These are phyloP conservation scores for Podaxis mareebaensis DNA, from an alignment of 768 basidiomycete species.

Conservation along the genomic window DNA sequence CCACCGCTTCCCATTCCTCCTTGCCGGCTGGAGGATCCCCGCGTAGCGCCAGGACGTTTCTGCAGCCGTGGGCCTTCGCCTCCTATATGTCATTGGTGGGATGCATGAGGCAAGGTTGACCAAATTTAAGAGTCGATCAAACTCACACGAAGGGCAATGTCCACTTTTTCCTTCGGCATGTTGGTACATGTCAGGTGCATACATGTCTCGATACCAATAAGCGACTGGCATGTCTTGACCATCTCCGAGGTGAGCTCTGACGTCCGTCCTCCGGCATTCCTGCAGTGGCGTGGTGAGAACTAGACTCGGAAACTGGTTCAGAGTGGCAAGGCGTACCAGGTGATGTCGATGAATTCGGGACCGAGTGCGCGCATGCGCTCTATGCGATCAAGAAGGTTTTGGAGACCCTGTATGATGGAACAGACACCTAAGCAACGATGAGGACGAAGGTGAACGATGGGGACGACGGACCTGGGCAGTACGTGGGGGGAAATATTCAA, in stretches of 20 bases:
- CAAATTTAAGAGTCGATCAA: slow-evolving; percentile 17
- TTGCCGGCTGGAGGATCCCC: slow-evolving; percentile 91
- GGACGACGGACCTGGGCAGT: slow-evolving; percentile 76
- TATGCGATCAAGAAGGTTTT: slow-evolving; percentile 97
- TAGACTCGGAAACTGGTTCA: background rate
- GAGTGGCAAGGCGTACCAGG: slow-evolving; percentile 58
- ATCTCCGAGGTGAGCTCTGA: slow-evolving; percentile 93
- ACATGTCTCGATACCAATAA: slow-evolving; percentile 95
- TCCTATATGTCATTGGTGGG: slow-evolving; percentile 50
- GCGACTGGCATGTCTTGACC: slow-evolving; percentile 90
- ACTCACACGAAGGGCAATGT: slow-evolving; percentile 82
- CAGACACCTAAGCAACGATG: slow-evolving; percentile 5
- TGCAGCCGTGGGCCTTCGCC: slow-evolving; percentile 85
- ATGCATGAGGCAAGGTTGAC: slow-evolving; percentile 3
- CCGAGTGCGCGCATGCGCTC: slow-evolving; percentile 95
- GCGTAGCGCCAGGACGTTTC: slow-evolving; percentile 90
- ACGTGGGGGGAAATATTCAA: slow-evolving; percentile 97
- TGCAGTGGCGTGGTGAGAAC: slow-evolving; percentile 29
- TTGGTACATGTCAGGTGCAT: slow-evolving; percentile 99
- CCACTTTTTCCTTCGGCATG: slow-evolving; percentile 96
- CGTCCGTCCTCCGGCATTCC: slow-evolving; percentile 96
- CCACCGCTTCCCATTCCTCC: slow-evolving; percentile 90
- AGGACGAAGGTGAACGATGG: background rate
- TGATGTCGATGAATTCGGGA: slow-evolving; percentile 98
- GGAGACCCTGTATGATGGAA: slow-evolving; percentile 61